Evolutionary conservation across 2,329 filamentous ascomycete species (phyloP).

Genomic region (Aspergillus quadricinctus): DNA sequence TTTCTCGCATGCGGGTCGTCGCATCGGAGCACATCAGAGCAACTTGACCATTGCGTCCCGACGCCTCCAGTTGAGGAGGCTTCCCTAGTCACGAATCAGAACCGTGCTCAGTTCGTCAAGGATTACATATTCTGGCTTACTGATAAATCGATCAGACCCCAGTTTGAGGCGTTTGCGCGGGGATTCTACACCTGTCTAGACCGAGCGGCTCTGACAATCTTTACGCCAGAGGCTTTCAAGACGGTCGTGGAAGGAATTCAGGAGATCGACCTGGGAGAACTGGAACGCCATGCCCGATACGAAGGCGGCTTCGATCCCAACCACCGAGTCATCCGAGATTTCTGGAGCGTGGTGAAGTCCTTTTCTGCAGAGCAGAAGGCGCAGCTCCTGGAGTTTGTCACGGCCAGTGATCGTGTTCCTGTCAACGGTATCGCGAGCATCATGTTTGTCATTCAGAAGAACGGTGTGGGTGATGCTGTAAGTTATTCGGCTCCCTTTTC

Average conservation of each 20-base stretch:
- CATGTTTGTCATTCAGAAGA: conserved; percentile 77
- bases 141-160: conserved; percentile 68
- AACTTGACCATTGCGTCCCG: conserved; percentile 18
- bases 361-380: conserved; percentile 62
- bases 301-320: conserved; percentile 69
- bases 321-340: conserved; percentile 68
- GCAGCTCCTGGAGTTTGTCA: conserved; percentile 86
- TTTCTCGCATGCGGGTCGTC: conserved; percentile 2
- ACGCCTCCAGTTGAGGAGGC: conserved; percentile 48
- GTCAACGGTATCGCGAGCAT: conserved; percentile 79
- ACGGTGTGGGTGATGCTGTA: conserved; percentile 58
- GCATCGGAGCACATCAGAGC: conserved; percentile 18
- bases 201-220: conserved; percentile 65
- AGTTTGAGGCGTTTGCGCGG: conserved; percentile 73
- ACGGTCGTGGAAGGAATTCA: conserved; percentile 77
- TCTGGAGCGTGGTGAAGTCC: conserved; percentile 78
- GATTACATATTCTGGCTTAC: conserved; percentile 85
- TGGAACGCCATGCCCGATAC: conserved; percentile 70
- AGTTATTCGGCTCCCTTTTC: conserved; percentile 15
- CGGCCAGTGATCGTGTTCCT: conserved; percentile 83
- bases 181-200: conserved; percentile 77
- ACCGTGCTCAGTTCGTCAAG: conserved; percentile 70
- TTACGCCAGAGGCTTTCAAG: conserved; percentile 67
- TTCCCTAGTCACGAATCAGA: conserved; percentile 72
- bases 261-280: conserved; percentile 70